These are phyloP conservation scores for Saitozyma sp. DNA, from an alignment of 768 basidiomycete species.

Conservation along the genomic window DNA sequence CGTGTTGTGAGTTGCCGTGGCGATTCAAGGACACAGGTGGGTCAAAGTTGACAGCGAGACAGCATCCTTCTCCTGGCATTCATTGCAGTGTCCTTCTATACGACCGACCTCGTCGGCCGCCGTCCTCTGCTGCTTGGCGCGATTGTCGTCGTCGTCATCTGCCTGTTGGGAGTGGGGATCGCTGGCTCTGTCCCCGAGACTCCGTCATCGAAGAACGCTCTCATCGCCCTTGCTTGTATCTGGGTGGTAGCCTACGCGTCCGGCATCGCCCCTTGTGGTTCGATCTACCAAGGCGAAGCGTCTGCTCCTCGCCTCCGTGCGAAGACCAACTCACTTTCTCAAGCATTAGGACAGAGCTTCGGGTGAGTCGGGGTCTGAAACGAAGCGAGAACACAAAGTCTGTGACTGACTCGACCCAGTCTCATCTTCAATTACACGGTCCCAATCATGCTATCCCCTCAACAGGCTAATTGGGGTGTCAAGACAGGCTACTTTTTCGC, in stretches of 20 bases:
- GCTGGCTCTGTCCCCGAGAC: constrained; percentile 1
- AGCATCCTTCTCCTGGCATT: constrained; percentile 8
- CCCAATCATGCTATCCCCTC: constrained; percentile 26
- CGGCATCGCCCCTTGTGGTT: constrained; percentile 13
- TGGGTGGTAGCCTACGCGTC: constrained; percentile 9
- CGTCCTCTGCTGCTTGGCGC: constrained; percentile 14
- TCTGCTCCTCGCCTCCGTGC: constrained; percentile 23
- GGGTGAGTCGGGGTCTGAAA: not conserved
- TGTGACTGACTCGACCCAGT: not conserved
- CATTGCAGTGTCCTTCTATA: constrained; percentile 12
- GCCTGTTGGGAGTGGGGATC: constrained; percentile 2
- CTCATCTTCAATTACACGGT: constrained; percentile 24
- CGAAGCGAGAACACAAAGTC: constrained; percentile 5
- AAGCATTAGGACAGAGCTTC: not conserved
- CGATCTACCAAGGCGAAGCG: constrained; percentile 20
- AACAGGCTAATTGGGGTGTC: constrained; percentile 16
- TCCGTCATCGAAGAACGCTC: constrained; percentile 1
- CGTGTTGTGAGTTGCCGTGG: constrained; percentile 5
- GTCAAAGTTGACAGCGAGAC: not conserved
- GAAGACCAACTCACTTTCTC: constrained; percentile 24
- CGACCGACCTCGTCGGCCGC: constrained; percentile 17
- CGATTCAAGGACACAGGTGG: not conserved
- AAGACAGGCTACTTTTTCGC: constrained; percentile 22
- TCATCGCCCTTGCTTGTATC: constrained; percentile 11
- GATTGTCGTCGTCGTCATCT: not conserved